Conservation (phyloP, 257 asterid species). For the Solanum neorickii region DNA sequence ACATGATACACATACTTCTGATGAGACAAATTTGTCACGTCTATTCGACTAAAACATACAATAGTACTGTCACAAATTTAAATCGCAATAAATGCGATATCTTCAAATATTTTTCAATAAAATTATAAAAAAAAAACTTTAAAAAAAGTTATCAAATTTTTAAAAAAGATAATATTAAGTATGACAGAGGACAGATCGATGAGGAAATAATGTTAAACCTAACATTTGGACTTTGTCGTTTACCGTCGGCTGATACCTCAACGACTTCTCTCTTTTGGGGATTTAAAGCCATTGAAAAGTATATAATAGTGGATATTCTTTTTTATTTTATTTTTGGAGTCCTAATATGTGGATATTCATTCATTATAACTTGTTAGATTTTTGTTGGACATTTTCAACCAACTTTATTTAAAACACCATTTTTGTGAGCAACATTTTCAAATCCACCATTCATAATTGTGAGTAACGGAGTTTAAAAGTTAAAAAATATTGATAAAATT, state of each 20-base stretch:
- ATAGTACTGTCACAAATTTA: background rate
- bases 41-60: too few species aligned
- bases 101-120: too few species aligned
- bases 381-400: background rate
- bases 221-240: background rate
- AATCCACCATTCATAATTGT: background rate
- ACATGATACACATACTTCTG: background rate
- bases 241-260: background rate
- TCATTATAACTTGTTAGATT: background rate
- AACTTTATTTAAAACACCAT: background rate
- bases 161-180: too few species aligned
- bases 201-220: background rate
- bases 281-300: background rate
- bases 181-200: background rate
- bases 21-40: too few species aligned
- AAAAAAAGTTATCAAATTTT: too few species aligned
- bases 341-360: background rate
- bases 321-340: background rate
- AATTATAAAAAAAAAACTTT: rapidly evolving
- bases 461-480: rapidly evolving
- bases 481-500: too few species aligned
- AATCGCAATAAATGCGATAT: background rate
- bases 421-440: background rate
- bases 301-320: background rate
- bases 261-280: background rate